Percentiles rank a stretch among this genome's conserved stretches.
Conservation (phyloP, 306 rosid species). For the Rosa rugosa region DNA sequence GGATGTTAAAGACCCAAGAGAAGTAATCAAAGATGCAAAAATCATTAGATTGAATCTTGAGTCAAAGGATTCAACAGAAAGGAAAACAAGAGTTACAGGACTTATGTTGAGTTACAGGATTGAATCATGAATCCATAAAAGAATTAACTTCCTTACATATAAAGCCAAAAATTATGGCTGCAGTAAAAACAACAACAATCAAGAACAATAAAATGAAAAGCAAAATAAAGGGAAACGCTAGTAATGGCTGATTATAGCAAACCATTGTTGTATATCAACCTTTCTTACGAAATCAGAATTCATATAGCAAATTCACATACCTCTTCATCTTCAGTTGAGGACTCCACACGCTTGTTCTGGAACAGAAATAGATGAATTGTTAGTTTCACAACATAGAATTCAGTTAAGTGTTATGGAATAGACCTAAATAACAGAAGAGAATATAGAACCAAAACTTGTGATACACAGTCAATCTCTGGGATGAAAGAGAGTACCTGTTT, state of each 20-base stretch:
- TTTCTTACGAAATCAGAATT: neutral
- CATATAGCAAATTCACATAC: slow-evolving; percentile 38
- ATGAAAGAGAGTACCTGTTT: slow-evolving; percentile 53
- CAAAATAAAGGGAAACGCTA: neutral
- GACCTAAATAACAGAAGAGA: slow-evolving; percentile 17
- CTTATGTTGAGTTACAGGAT: too few species aligned
- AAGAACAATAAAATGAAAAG: neutral
- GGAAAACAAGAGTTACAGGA: neutral
- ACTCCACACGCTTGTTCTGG: slow-evolving; percentile 56
- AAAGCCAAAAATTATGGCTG: neutral
- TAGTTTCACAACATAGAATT: neutral
- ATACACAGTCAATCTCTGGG: neutral
- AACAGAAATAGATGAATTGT: slow-evolving; percentile 19
- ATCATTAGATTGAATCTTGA: neutral
- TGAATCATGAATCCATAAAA: neutral
- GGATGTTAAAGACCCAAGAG: neutral
- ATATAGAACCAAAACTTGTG: slow-evolving; percentile 2
- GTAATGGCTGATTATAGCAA: neutral
- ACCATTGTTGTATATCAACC: neutral
- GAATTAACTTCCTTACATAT: too few species aligned
- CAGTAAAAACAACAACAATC: neutral
- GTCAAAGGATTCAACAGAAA: too few species aligned
- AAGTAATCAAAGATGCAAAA: neutral
- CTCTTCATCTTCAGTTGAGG: slow-evolving; percentile 57
- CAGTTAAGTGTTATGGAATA: slow-evolving; percentile 5